These are phyloP conservation scores for Yarrowia divulgata DNA, from an alignment of 805 yeast genomes.

Conservation along the genomic window DNA sequence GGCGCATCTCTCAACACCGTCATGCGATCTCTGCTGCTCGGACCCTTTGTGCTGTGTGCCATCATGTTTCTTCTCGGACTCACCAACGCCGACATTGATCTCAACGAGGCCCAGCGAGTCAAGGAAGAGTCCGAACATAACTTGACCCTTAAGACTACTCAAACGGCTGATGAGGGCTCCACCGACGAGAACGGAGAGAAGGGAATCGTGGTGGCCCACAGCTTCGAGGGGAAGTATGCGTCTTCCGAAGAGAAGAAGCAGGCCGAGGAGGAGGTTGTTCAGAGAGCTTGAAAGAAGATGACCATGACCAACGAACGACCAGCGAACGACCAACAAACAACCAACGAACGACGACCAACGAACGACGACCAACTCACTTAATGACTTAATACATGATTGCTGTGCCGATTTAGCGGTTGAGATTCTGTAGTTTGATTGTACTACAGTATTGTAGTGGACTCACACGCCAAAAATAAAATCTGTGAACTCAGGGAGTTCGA, in stretches of 20 bases:
- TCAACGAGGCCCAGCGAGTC: constrained; percentile 19
- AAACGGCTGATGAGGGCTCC: not conserved
- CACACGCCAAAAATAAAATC: no score
- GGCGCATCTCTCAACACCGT: constrained; percentile 14
- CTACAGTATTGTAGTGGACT: no score
- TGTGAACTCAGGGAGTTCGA: no score
- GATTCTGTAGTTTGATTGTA: no score
- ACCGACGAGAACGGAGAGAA: not conserved
- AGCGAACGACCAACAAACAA: no score
- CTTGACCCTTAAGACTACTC: no score
- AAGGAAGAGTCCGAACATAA: constrained; percentile 12
- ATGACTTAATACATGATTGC: no score
- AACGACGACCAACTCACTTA: no score
- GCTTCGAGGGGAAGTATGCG: not conserved
- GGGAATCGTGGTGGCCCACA: not conserved
- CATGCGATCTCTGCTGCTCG: constrained; percentile 21
- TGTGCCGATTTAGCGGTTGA: no score
- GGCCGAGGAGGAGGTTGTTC: not conserved
- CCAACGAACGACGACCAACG: no score
- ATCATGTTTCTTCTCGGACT: constrained; percentile 10
- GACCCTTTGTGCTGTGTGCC: constrained; percentile 18
- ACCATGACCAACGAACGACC: not conserved
- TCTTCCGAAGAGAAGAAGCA: not conserved
- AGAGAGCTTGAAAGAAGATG: not conserved
- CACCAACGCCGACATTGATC: constrained; percentile 13